These are phyloP conservation scores for Aspergillus tamarii DNA, from an alignment of 2,329 filamentous ascomycete species.

Conservation along the genomic window DNA sequence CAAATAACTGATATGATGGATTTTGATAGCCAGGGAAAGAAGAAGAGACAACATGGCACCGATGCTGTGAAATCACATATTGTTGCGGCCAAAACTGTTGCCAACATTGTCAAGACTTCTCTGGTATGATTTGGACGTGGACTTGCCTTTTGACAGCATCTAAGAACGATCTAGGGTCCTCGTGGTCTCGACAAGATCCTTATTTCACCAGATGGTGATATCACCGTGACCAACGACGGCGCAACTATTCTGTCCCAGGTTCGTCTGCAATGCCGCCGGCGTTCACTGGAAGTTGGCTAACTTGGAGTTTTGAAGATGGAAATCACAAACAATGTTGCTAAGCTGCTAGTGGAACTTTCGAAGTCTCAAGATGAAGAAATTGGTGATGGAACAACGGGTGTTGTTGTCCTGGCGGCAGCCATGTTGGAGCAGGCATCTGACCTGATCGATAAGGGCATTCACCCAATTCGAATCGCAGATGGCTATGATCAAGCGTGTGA, in stretches of 20 bases:
- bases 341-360: constrained; percentile 92
- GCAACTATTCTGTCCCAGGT: constrained; percentile 88
- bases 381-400: constrained; percentile 95
- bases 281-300: constrained; percentile 19
- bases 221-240: constrained; percentile 98
- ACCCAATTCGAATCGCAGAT: constrained; percentile 97
- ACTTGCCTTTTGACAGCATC: constrained; percentile 14
- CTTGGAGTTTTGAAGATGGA: constrained; percentile 72
- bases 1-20: constrained; percentile 14
- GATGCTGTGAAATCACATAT: constrained; percentile 99
- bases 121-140: constrained; percentile 57
- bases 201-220: constrained; percentile 97
- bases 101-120: constrained; percentile 96
- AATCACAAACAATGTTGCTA: constrained; percentile 97
- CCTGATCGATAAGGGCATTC: constrained; percentile 99
- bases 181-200: constrained; percentile 98
- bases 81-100: constrained; percentile 90
- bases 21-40: constrained; percentile 79
- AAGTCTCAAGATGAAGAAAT: constrained; percentile 99
- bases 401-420: constrained; percentile 92
- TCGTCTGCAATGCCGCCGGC: constrained; percentile 23
- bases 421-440: constrained; percentile 95
- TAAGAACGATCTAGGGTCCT: constrained; percentile 63
- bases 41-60: constrained; percentile 94
- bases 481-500: constrained; percentile 98